phyloP scores from a whole-genome alignment of 106 monocot species.

The Allium sativum region DNA sequence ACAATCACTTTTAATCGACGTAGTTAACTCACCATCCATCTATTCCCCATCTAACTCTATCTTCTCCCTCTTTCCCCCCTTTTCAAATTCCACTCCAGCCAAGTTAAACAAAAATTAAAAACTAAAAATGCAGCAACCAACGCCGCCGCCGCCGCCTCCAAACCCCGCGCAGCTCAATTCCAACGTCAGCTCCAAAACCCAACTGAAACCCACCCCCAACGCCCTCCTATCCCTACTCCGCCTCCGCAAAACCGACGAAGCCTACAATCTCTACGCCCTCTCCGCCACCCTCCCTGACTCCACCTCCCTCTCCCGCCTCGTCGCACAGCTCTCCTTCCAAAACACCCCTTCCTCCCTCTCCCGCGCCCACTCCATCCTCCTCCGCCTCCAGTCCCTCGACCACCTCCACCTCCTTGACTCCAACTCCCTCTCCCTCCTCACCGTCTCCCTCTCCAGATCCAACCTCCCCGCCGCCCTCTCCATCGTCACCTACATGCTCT shows the following conservation, averaged over 20 bases:
- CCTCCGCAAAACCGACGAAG: slow-evolving; percentile 54
- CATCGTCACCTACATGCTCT: slow-evolving; percentile 33
- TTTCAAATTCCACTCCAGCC: too few relatives aligned
- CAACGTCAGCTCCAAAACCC: too few relatives aligned
- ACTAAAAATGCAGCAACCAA: too few relatives aligned
- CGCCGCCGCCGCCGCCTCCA: too few relatives aligned
- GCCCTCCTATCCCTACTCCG: slow-evolving; percentile 59
- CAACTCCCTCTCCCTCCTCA: slow-evolving; percentile 78
- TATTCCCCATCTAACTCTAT: too few relatives aligned
- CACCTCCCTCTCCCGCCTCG: slow-evolving; percentile 66
- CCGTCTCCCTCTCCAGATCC: slow-evolving; percentile 32
- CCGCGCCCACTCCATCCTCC: slow-evolving; percentile 59
- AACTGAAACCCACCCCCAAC: neutral
- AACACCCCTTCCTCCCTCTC: slow-evolving; percentile 42
- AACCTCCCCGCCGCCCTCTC: slow-evolving; percentile 22
- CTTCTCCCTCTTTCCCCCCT: too few relatives aligned
- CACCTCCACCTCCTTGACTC: slow-evolving; percentile 70
- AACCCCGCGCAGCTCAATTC: too few relatives aligned
- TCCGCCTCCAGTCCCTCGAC: slow-evolving; percentile 38
- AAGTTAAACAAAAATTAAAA: too few relatives aligned
- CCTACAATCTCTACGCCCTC: slow-evolving; percentile 33
- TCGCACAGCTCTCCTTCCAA: slow-evolving; percentile 75
- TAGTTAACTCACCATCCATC: too few relatives aligned
- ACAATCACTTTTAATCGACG: too few relatives aligned
- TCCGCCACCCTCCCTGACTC: slow-evolving; percentile 41